Conservation (phyloP, 192 early-diverging fungal genomes). For the Geosiphon pyriformis region DNA sequence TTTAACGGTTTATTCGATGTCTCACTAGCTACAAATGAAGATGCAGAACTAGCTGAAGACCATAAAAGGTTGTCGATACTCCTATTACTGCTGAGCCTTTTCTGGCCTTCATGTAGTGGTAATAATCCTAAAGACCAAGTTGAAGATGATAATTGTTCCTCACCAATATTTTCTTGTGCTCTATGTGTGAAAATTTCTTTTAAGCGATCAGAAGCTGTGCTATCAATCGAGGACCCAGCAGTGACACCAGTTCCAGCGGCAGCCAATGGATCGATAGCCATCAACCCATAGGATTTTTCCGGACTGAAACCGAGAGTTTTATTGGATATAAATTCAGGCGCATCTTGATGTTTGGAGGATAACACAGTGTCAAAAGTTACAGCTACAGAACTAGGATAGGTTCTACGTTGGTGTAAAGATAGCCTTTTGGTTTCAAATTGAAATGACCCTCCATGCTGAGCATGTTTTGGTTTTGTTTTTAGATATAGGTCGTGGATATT, state of each 20-base stretch:
- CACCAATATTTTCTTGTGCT: not conserved
- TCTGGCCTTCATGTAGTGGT: conserved; percentile 6
- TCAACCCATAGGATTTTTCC: too few relatives aligned
- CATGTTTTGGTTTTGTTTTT: conserved; percentile 7
- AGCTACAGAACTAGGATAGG: not conserved
- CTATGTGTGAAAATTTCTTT: conserved; percentile 4
- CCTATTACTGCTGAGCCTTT: not conserved
- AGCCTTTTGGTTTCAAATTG: conserved; percentile 10
- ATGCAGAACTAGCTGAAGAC: not conserved
- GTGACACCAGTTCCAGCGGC: too few relatives aligned
- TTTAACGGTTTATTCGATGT: too few relatives aligned
- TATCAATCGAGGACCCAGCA: not conserved
- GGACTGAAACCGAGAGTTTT: too few relatives aligned
- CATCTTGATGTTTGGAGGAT: conserved; percentile 17
- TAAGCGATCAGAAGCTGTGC: conserved; percentile 7
- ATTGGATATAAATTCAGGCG: too few relatives aligned
- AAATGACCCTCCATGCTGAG: not conserved
- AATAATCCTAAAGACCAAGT: not conserved
- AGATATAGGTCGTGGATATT: conserved; percentile 10
- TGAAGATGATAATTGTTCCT: not conserved
- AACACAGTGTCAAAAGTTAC: conserved; percentile 13
- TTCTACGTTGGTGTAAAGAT: conserved; percentile 3
- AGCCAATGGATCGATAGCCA: too few relatives aligned
- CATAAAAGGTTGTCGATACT: conserved; percentile 4
- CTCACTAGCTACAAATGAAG: too few relatives aligned